Evolutionary conservation across 352 stramenopile species (phyloP), one percentile per base, ranked within the genome.

Genomic region (Blastocystis hominis): DNA sequence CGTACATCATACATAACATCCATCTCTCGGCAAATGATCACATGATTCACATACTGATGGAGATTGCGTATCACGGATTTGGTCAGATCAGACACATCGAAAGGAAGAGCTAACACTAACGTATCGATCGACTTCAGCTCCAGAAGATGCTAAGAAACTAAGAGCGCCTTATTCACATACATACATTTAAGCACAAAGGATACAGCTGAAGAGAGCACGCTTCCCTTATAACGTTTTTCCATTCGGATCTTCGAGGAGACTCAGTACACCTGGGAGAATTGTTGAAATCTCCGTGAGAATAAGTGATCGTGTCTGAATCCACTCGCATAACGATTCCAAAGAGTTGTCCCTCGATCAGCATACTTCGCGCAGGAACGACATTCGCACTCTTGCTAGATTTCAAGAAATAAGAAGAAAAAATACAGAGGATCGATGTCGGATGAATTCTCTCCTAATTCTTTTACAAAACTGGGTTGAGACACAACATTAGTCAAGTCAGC

Each of bases 21-120:
- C 72, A 84, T 84, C 20, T 84, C 72, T 30, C 72, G 44, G 44
- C 72, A 84, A 64, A 84, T 47, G 15, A 84, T 20, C 17, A 84
- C 36, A 13, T 46, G 46, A 10, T 66, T 47, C n/a, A 30, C 13
- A 6, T 59, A 46, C 3, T 46, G 50, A 34, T 30, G 34, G 2
- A 84, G n/a, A 5, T 64, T 34, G 30, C 13, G 38, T 10, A 84
- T 46, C 15, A 10, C 54, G 1, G 36, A 24, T 42, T 69, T 5
- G 5, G 17, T 68, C 38, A 69, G 46, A 24, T 47, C 53, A 13
- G 20, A 47, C 17, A 47, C 59, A 17, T n/a, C 72, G 56, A 44
- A 84, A 1, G 72, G 42, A 63, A 84, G 44, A 3, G 72, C 24
- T 15, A 84, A 30, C 13, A 84, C 53, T 6, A 84, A 24, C 10